Base-by-base conservation (phyloP, 768 basidiomycete species). In the Tephrocybe rancida region DNA sequence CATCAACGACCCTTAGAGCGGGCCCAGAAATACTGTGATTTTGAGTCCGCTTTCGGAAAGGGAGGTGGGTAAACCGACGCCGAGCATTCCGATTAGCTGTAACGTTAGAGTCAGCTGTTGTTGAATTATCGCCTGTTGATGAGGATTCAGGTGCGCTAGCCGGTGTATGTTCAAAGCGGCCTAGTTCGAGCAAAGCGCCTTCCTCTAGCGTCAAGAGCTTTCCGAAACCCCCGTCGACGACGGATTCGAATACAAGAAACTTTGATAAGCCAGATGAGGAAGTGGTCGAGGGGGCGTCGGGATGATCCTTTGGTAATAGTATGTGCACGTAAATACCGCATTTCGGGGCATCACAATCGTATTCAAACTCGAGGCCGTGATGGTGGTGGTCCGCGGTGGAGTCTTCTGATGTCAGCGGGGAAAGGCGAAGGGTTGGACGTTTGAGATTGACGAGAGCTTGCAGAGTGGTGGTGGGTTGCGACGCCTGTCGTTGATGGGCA, bases 381-480 rank as follows among this genome's bases (percentile, higher is more conserved):
- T 85, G 84, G 44, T 85, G 84, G 14, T 79, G 78, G 18, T 75
- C 75, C 13, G 52, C 44, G 54, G 61, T 52, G 21, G 61, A 52
- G 14, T 80, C 78, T 24, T 84, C 80, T 30, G 76, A 73, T 2
- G 77, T 61, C 18, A 90, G 74, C 0, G 87, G 92, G 7, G 85
- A 86, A 3, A 95, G 81, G 11, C 87, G 82, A 29, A 98, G 79
- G 1, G 92, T 86, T 1, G 95, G 95, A 4, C 95, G 84, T 66
- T 95, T 96, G 61, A 97, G 84, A 66, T 97, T 98, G 58, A 97
- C 94, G 29, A 95, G 80, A 0, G 95, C 95, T 72, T 97, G 95
- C 0, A 98, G 77, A 2, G 95, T 96, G 0, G 95, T 98, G 0
- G 95, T 96, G 0, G 94, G 85, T 63, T 93, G 88, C 9, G 86